Evolutionary conservation across 2,329 filamentous ascomycete genomes (phyloP).

Genomic region (Claviceps purpurea): DNA sequence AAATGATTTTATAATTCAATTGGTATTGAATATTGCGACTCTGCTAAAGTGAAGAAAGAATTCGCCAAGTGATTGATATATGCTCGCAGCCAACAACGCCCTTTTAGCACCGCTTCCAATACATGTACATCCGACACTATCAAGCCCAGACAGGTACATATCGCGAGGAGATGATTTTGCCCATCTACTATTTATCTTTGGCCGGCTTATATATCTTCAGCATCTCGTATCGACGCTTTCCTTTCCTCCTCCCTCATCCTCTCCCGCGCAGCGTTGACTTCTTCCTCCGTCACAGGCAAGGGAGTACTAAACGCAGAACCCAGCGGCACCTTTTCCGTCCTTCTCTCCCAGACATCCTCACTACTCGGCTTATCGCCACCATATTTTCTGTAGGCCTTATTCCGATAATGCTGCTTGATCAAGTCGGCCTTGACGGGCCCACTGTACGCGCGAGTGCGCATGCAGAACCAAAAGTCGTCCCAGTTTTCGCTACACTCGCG

Average conservation of each 20-base stretch:
- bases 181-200: conserved; percentile 16
- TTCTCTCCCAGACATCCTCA: conserved; percentile 79
- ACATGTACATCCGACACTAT: no score
- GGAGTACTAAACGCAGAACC: conserved; percentile 31
- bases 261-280: conserved; percentile 31
- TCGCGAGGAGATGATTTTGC: background rate
- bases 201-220: no score
- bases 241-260: conserved; percentile 20
- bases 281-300: conserved; percentile 25
- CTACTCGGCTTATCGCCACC: conserved; percentile 52
- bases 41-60: background rate
- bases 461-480: conserved; percentile 96
- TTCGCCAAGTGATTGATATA: no score
- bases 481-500: conserved; percentile 72
- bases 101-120: no score
- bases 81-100: no score
- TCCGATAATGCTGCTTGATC: conserved; percentile 54
- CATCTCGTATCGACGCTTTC: conserved; percentile 20
- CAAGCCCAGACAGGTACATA: no score
- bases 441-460: conserved; percentile 59
- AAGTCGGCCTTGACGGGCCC: conserved; percentile 45
- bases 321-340: conserved; percentile 45
- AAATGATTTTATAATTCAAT: conserved; percentile 12
- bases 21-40: conserved; percentile 1
- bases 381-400: conserved; percentile 53